These are phyloP conservation scores for Fusarium coicis DNA, from an alignment of 2,329 filamentous ascomycete species.

Conservation along the genomic window DNA sequence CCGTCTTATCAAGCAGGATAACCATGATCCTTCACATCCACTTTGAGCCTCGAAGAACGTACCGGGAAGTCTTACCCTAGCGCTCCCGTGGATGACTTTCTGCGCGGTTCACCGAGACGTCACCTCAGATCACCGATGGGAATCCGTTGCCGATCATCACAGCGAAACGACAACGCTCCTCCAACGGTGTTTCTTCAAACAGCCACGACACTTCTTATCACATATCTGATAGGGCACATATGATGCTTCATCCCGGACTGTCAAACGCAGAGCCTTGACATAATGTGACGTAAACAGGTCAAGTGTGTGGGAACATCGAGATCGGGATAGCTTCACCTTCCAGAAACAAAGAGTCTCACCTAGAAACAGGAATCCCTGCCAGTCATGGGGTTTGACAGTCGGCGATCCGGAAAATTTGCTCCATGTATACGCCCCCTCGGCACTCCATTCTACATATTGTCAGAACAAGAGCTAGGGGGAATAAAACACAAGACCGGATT, in stretches of 20 bases:
- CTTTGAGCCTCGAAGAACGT: conserved; percentile 16
- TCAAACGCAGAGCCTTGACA: conserved; percentile 13
- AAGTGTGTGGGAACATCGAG: conserved; percentile 18
- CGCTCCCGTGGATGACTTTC: conserved; percentile 21
- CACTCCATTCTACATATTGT: neutral
- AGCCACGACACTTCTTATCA: neutral
- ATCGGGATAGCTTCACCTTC: conserved; percentile 21
- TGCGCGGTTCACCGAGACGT: conserved; percentile 13
- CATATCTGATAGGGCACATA: neutral
- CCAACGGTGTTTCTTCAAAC: neutral
- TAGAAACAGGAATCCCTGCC: conserved; percentile 3
- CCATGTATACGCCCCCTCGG: neutral
- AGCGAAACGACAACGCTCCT: neutral
- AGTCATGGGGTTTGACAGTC: neutral
- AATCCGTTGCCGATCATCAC: conserved; percentile 18
- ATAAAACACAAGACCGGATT: too few species aligned
- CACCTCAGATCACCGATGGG: conserved; percentile 9
- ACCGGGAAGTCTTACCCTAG: conserved; percentile 28
- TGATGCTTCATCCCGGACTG: conserved; percentile 12
- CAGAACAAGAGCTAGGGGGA: neutral
- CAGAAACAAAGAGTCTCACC: conserved; percentile 2
- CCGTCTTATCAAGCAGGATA: neutral
- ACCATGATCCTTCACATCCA: neutral
- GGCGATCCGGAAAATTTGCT: conserved; percentile 29
- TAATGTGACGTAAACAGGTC: conserved; percentile 30